Percentiles rank a stretch among this genome's conserved stretches.
Conservation (phyloP, 2,329 filamentous ascomycete genomes). For the Neoscytalidium dimidiatum region DNA sequence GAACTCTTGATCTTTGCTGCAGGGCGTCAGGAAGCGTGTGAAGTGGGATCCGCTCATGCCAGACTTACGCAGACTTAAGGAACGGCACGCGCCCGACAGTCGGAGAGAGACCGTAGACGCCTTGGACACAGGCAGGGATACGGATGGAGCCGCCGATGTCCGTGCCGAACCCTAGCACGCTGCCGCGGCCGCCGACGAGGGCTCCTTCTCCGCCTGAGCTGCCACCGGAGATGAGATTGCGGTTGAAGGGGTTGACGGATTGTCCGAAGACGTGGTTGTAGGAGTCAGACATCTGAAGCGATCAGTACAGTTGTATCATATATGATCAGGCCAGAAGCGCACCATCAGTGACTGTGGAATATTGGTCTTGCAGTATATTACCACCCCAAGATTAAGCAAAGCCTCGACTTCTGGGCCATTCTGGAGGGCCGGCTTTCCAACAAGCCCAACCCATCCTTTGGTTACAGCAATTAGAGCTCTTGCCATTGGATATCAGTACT, state of each 20-base stretch:
- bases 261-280: conserved; percentile 52
- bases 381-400: conserved; percentile 43
- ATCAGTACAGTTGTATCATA: not conserved
- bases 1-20: conserved; percentile 58
- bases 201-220: conserved; percentile 61
- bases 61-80: conserved; percentile 40
- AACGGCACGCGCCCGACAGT: conserved; percentile 43
- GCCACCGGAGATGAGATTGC: conserved; percentile 52
- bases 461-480: conserved; percentile 33
- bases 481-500: no score
- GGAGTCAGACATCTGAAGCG: conserved; percentile 45
- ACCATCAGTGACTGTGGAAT: conserved; percentile 58
- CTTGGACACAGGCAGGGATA: conserved; percentile 15
- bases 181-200: conserved; percentile 54
- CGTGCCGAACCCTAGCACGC: conserved; percentile 51
- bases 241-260: conserved; percentile 58
- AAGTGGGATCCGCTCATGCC: conserved; percentile 45
- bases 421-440: conserved; percentile 25
- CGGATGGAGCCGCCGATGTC: conserved; percentile 24
- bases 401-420: conserved; percentile 37
- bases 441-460: conserved; percentile 56
- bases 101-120: conserved; percentile 27
- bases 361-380: conserved; percentile 56
- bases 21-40: conserved; percentile 27
- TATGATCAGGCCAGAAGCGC: conserved; percentile 19